Base-by-base conservation (phyloP, 345 rosid species). In the Eutrema japonicum region DNA sequence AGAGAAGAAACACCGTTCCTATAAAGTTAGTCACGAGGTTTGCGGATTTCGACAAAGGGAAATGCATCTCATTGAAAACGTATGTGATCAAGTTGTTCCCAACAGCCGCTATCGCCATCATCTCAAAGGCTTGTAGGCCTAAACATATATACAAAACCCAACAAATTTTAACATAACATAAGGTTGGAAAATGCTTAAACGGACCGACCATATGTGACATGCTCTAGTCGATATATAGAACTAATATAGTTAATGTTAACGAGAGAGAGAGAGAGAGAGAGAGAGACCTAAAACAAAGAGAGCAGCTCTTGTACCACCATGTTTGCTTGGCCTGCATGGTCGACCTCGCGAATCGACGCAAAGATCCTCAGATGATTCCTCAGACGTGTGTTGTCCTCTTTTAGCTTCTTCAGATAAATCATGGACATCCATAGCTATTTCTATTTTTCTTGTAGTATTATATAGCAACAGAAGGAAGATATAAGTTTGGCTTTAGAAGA, bases 21-120 rank as follows among this genome's bases (percentile, higher is more conserved):
- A 92, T 76, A 70, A 92, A 92, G 83, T 92, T 88, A 7, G 97
- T 92, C 70, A 92, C 97, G 35, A 81, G 55, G 77, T 89, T 92
- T 72, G 96, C 97, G 11, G 97, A 70, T 64, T 84, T 85, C 22
- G 96, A 88, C 58, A 88, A 78, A 51, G 96, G 77, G 12, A 84
- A 82, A 74, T 92, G 93, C 97, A 92, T 89, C 72, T 86, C 87
- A 45, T 86, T 76, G 70, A 83, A 75, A 41, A 88, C 83, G 61
- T 92, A 92, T 10, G 88, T 83, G 66, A 92, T 89, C 68, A 92
- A 82, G 84, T 89, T 92, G 88, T 87, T 92, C 47, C 93, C 97
- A 48, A 87, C 90, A 14, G 90, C 93, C 0, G 90, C 90, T 33
- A 84, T 86, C 35, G 92, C 96, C 84, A 86, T 87, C 89, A 87